Evolutionary conservation across 2,329 filamentous ascomycete species (phyloP).

Genomic region (Pezicula neosporulosa): DNA sequence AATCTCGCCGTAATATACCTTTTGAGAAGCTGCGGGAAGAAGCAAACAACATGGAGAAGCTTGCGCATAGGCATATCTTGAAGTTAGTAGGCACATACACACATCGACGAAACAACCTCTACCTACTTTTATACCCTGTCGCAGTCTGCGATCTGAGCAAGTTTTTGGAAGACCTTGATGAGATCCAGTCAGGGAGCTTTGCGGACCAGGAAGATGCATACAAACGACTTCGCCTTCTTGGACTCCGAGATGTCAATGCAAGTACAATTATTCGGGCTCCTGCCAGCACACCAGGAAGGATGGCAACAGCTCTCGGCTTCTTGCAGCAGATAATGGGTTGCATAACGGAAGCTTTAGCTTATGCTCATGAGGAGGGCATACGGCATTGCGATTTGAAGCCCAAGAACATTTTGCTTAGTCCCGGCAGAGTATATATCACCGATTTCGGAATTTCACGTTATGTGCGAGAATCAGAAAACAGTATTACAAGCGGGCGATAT

Average conservation of each 20-base stretch:
- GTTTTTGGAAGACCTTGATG: constrained; percentile 41
- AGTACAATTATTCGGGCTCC: constrained; percentile 7
- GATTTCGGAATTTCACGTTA: constrained; percentile 48
- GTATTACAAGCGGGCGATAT: constrained; percentile 35
- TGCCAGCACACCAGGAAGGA: constrained; percentile 20
- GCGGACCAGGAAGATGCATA: constrained; percentile 35
- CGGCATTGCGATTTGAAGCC: constrained; percentile 47
- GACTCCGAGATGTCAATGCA: constrained; percentile 31
- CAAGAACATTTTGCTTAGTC: constrained; percentile 42
- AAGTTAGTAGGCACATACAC: constrained; percentile 45
- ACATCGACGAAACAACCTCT: constrained; percentile 35
- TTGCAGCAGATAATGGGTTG: constrained; percentile 41
- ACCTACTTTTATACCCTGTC: constrained; percentile 44
- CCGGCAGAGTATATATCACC: constrained; percentile 42
- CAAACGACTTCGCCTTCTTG: constrained; percentile 34
- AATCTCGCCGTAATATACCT: constrained; percentile 21
- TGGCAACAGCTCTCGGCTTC: constrained; percentile 32
- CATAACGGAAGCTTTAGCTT: constrained; percentile 27
- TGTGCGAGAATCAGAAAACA: constrained; percentile 41
- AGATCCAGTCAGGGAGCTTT: constrained; percentile 34
- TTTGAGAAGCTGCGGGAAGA: constrained; percentile 41
- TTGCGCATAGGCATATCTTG: constrained; percentile 45
- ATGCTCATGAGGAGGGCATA: constrained; percentile 31
- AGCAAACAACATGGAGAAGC: constrained; percentile 43
- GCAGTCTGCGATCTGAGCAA: constrained; percentile 41